These are phyloP conservation scores for Verbascum thapsus DNA, from an alignment of 257 asterid species.

Conservation along the genomic window DNA sequence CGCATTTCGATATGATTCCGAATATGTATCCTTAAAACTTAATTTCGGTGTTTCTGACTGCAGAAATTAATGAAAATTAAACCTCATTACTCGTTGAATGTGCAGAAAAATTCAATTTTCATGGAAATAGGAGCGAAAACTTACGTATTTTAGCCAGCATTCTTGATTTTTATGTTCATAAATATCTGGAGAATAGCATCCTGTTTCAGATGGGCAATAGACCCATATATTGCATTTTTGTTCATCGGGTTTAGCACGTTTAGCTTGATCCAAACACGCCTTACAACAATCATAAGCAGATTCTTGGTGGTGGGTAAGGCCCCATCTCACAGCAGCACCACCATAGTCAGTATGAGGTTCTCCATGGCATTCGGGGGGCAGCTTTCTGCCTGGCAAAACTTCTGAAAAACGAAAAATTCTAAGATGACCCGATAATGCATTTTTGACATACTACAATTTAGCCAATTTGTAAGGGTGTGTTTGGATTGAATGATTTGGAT, in stretches of 20 bases:
- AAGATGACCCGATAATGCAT: neutral
- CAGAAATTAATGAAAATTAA: conserved; percentile 30
- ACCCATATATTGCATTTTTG: conserved; percentile 90
- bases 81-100: neutral
- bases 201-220: conserved; percentile 79
- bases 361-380: conserved; percentile 77
- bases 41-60: conserved; percentile 75
- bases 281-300: conserved; percentile 95
- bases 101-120: neutral
- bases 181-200: conserved; percentile 93
- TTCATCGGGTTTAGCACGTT: conserved; percentile 56
- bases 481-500: too few relatives aligned
- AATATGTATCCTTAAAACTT: conserved; percentile 70
- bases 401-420: conserved; percentile 47
- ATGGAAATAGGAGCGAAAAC: conserved; percentile 19
- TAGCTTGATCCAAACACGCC: conserved; percentile 88
- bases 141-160: conserved; percentile 95
- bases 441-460: neutral
- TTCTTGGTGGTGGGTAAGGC: conserved; percentile 86
- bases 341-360: conserved; percentile 86
- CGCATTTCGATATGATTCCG: conserved; percentile 69
- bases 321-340: conserved; percentile 92
- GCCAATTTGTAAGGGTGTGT: too few relatives aligned
- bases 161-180: conserved; percentile 81
- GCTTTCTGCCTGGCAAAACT: conserved; percentile 72